Percentiles rank a stretch among this genome's conserved stretches.
phyloP scores from a whole-genome alignment of 306 rosid species.

The Cotoneaster glaucophyllus region DNA sequence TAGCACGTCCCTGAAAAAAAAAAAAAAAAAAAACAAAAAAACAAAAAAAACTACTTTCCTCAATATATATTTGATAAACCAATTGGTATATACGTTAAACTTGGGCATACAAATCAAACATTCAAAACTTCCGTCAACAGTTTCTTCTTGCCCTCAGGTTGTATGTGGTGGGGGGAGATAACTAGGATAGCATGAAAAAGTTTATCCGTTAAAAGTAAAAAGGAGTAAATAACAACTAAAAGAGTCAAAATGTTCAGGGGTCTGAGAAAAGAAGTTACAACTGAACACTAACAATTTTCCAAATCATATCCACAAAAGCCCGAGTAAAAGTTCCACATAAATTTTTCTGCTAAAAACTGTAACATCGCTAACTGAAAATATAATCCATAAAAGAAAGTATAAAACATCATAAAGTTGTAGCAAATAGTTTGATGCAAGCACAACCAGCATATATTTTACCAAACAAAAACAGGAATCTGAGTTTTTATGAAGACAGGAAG shows the following conservation, averaged over 20 bases:
- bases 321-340: not conserved
- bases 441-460: not conserved
- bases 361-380: not conserved
- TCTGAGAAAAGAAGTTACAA: not conserved
- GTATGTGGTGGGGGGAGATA: not conserved
- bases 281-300: not conserved
- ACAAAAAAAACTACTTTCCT: not conserved
- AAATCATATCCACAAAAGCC: not conserved
- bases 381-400: not conserved
- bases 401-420: not conserved
- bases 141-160: not conserved
- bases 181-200: not conserved
- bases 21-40: not conserved
- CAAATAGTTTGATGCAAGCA: not conserved
- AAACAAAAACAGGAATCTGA: not conserved
- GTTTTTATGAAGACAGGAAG: not conserved
- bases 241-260: not conserved
- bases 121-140: not conserved
- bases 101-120: not conserved
- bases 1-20: slow-evolving; percentile 61
- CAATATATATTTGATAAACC: not conserved
- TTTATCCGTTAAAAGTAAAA: not conserved
- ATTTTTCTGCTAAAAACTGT: not conserved
- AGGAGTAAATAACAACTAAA: not conserved
- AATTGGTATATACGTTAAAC: not conserved